Evolutionary conservation across 495 filamentous ascomycete genomes (phyloP), one percentile per base, ranked within the genome.

Genomic region (Amorphotheca resinae): DNA sequence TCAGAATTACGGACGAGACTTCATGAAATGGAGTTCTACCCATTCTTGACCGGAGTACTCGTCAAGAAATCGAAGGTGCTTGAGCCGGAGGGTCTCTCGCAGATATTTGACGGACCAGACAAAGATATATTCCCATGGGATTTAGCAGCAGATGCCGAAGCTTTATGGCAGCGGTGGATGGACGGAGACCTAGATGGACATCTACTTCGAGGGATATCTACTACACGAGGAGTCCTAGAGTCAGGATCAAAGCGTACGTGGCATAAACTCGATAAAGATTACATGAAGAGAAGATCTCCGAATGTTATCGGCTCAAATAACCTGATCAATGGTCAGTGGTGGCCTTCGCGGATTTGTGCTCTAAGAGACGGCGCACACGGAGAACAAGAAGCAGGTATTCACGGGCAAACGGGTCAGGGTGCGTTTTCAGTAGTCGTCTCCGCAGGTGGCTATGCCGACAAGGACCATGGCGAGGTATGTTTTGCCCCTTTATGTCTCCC

Each of bases 331-430:
- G 75, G 74, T 0, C 64, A 74, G 42, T 77, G 75, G 72, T 78
- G 68, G 70, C 74, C 70, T 0, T 50, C 64, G 1, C 69, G 73
- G 25, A 62, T 77, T 3, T 63, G 60, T 44, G 62, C 66, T 1
- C 40, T 72, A 1, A 61, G 74, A 21, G 75, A 77, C 42, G 75
- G 74, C 1, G 74, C 70, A 5, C 74, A 79, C 35, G 75, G 75
- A 4, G 55, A 54, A 17, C 38, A 55, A 2, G 68, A 74, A 53
- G 72, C 56, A 30, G 73, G 73, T 8, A 76, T 72, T 30, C 59
- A 53, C 39, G 68, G 65, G 8, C 44, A 54, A 23, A 36, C 41
- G 11, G 56, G 37, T 2, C 42, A 53, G 25, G 64, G 66, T 1
- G 61, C 64, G 1, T 65, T 58, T 44, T 64, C 63, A 1, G 53